phyloP scores from a whole-genome alignment of 2,329 filamentous ascomycete genomes.

The Botryotinia globosa region DNA sequence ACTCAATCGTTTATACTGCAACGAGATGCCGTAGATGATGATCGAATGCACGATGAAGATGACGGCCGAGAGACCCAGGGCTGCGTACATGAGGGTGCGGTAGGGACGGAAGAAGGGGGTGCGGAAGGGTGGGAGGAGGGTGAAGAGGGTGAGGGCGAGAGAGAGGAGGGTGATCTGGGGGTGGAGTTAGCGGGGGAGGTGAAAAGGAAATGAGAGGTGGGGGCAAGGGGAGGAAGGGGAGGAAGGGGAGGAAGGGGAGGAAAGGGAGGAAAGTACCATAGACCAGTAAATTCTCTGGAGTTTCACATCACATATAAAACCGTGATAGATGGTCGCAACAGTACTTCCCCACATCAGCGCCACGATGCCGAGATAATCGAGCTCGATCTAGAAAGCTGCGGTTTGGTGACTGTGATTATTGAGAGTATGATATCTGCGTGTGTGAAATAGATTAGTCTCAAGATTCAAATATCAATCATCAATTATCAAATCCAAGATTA shows the following conservation, averaged over 20 bases:
- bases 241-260: no score
- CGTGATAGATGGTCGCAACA: slow-evolving; percentile 43
- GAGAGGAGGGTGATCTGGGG: slow-evolving; percentile 24
- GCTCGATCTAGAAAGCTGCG: slow-evolving; percentile 39
- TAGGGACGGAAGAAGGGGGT: slow-evolving; percentile 26
- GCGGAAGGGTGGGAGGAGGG: slow-evolving; percentile 28
- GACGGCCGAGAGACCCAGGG: slow-evolving; percentile 31
- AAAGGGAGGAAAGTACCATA: slow-evolving; percentile 37
- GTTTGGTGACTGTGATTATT: slow-evolving; percentile 41
- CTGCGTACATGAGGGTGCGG: slow-evolving; percentile 30
- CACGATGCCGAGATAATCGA: slow-evolving; percentile 43
- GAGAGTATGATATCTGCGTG: slow-evolving; percentile 38
- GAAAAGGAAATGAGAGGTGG: slow-evolving; percentile 21
- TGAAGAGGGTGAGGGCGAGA: slow-evolving; percentile 29
- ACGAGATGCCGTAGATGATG: slow-evolving; percentile 26
- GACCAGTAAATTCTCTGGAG: slow-evolving; percentile 40
- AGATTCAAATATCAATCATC: no score
- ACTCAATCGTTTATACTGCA: slow-evolving; percentile 27
- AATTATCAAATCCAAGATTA: no score
- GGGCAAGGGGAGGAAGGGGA: slow-evolving; percentile 13
- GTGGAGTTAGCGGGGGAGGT: slow-evolving; percentile 28
- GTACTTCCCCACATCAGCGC: slow-evolving; percentile 43
- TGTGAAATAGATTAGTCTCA: no score
- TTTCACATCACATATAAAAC: slow-evolving; percentile 42
- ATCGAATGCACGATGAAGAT: slow-evolving; percentile 34